Conservation (phyloP, 768 basidiomycete species). For the Auriscalpium microsporum region DNA sequence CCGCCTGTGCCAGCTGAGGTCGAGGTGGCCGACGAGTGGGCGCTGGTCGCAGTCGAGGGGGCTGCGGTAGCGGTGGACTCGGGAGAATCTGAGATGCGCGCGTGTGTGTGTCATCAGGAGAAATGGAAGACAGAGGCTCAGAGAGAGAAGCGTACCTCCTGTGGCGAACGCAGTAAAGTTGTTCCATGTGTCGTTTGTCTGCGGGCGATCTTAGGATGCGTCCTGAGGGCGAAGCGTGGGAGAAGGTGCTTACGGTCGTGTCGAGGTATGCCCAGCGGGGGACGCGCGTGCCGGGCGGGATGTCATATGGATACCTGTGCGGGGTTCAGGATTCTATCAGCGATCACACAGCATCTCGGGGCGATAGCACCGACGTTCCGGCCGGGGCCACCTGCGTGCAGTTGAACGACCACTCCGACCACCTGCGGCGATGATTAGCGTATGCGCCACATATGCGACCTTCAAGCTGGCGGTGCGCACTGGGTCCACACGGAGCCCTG, state of each 20-base stretch:
- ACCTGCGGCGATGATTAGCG: background rate
- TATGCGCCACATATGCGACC: background rate
- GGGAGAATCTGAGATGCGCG: background rate
- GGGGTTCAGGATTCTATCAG: too few species aligned
- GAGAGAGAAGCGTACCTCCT: background rate
- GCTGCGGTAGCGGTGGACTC: background rate
- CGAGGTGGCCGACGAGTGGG: background rate
- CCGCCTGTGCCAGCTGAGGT: background rate
- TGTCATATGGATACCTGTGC: conserved; percentile 6
- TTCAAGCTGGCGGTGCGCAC: conserved; percentile 2
- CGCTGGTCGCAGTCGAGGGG: conserved; percentile 12
- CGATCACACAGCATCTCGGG: background rate
- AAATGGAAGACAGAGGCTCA: background rate
- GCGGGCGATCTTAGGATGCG: background rate
- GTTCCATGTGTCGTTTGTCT: conserved; percentile 6
- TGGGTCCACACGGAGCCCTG: conserved; percentile 8
- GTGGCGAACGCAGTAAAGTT: background rate
- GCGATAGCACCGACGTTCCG: conserved; percentile 5
- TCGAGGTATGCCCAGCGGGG: conserved; percentile 44
- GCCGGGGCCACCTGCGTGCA: background rate
- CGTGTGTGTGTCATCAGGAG: background rate
- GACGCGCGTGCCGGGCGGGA: conserved; percentile 35
- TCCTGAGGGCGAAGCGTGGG: background rate
- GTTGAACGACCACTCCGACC: conserved; percentile 7
- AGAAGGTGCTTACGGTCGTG: conserved; percentile 26